Evolutionary conservation across 176 grass and related monocot species (phyloP), one percentile per base, ranked within the genome.

Genomic region (Saccharum spontaneum): DNA sequence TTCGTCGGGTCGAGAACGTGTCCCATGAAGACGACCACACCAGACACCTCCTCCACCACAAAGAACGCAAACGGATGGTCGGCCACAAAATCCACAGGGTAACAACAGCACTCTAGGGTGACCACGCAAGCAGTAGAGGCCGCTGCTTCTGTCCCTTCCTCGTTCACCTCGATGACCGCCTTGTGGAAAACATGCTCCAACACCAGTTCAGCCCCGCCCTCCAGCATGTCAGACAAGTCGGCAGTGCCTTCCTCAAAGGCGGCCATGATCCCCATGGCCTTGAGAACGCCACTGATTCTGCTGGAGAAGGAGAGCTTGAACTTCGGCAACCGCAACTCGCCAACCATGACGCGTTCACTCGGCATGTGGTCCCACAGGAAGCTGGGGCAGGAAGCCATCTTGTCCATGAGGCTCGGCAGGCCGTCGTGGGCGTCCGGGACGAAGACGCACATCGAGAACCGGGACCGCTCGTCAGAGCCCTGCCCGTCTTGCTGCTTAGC

Each of bases 91-190:
- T 55, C 8, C 17, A 55, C 16, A 54, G 49, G 28, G 28, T 28
- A 28, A 28, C 28, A 28, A 28, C 28, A 28, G 28, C 28, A 28
- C 28, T 28, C 28, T 28, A 28, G 28, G 28, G 28, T 28, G 28
- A 28, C 3, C 50, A 54, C 50, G 15, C 44, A 74, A 10, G 50
- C 67, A 12, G 52, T 44, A 0, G 80, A 67, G 20, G 80, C 80
- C 4, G 67, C 65, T 34, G 87, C 87, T 15, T 54, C 44, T 3
- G 87, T 88, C 3, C 87, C 87, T 41, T 73, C 55, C 52, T 88
- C 87, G 23, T 88, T 34, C 46, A 88, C 80, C 46, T 83, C 87
- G 14, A 88, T 43, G 18, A 65, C 36, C 24, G 81, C 61, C 15
- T 24, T 24, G 39, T 71, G 69, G 39, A 71, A 71, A 14, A 71